These are phyloP conservation scores for Cercospora canescens DNA, from an alignment of 2,329 filamentous ascomycete genomes.

Conservation along the genomic window DNA sequence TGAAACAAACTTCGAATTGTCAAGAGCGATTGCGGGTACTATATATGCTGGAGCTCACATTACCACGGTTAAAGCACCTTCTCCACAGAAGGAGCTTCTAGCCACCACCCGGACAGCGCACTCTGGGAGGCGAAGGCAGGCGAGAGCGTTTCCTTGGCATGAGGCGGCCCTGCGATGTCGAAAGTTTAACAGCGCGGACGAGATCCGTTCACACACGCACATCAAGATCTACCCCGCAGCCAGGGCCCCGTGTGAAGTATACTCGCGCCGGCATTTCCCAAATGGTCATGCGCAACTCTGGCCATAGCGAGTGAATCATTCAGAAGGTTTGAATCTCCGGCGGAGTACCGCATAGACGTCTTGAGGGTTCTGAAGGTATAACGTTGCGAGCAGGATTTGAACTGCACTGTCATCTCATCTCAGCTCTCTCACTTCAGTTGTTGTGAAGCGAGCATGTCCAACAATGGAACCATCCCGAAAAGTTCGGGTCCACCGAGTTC, in stretches of 20 bases:
- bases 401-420: not conserved
- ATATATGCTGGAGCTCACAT: not conserved
- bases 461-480: no score
- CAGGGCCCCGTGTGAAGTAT: not conserved
- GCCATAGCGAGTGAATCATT: not conserved
- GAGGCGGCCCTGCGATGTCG: not conserved
- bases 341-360: not conserved
- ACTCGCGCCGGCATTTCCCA: not conserved
- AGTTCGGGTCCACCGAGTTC: no score
- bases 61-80: not conserved
- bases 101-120: not conserved
- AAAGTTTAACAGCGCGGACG: not conserved
- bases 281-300: not conserved
- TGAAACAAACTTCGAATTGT: not conserved
- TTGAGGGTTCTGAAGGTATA: not conserved
- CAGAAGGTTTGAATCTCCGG: not conserved
- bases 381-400: not conserved
- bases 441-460: not conserved
- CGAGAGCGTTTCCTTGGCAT: not conserved
- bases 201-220: not conserved
- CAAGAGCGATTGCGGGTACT: not conserved
- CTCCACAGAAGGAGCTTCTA: not conserved
- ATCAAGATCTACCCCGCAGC: not conserved
- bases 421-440: not conserved
- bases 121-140: not conserved